Conservation (phyloP, 768 basidiomycete species). For the Trametes punicea region DNA sequence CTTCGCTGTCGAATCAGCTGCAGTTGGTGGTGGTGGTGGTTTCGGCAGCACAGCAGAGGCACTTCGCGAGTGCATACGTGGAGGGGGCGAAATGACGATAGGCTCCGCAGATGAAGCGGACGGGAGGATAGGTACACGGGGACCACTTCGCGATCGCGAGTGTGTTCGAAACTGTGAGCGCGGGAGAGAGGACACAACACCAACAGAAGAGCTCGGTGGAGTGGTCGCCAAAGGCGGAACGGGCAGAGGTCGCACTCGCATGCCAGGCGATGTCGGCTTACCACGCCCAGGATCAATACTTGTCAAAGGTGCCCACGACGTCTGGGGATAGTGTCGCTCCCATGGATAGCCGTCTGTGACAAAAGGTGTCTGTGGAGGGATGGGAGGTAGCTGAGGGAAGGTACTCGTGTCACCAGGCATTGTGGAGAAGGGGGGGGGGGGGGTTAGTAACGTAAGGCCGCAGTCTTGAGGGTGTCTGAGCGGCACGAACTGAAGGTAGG, state of each 20-base stretch:
- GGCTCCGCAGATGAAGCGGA: slow-evolving; percentile 11
- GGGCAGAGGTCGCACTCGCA: not conserved
- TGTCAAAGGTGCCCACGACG: not conserved
- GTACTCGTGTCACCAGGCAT: not conserved
- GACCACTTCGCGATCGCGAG: slow-evolving; percentile 8
- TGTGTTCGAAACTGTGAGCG: not conserved
- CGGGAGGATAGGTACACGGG: slow-evolving; percentile 6
- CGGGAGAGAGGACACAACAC: not conserved
- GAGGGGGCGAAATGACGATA: slow-evolving; percentile 8
- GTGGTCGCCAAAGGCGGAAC: not conserved
- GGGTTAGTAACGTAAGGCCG: not conserved
- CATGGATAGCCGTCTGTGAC: not conserved
- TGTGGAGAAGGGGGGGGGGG: no score
- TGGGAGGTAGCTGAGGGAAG: slow-evolving; percentile 2
- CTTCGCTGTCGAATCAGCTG: not conserved
- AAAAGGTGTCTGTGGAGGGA: slow-evolving; percentile 8
- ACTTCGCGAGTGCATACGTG: slow-evolving; percentile 6
- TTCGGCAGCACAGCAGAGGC: not conserved
- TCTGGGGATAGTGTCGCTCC: slow-evolving; percentile 8
- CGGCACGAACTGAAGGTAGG: not conserved
- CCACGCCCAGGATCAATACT: not conserved
- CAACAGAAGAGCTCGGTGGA: not conserved
- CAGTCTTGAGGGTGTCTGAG: not conserved
- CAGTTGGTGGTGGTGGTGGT: not conserved
- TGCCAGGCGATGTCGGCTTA: slow-evolving; percentile 6